A percentile compares a stretch with the other conserved stretches of the same genome.
Conservation (phyloP, 2,329 filamentous ascomycete genomes). For the Dactylella cylindrospora region DNA sequence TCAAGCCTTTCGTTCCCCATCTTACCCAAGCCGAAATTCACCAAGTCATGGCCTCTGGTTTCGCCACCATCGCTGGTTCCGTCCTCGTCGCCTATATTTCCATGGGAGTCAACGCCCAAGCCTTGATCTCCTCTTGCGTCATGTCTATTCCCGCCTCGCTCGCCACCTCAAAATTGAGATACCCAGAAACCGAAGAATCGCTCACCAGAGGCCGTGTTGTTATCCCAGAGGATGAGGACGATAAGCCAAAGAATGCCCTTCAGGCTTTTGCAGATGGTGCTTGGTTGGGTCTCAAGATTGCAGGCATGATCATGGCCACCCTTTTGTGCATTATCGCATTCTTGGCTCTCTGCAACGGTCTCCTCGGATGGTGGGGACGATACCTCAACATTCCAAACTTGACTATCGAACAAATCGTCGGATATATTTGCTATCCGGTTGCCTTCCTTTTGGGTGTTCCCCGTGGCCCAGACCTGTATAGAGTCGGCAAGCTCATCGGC, state of each 20-base stretch:
- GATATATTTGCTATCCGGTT: constrained; percentile 75
- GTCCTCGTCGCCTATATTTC: constrained; percentile 83
- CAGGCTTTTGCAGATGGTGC: constrained; percentile 83
- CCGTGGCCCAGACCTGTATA: constrained; percentile 65
- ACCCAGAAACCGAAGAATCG: constrained; percentile 82
- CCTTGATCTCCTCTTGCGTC: constrained; percentile 84
- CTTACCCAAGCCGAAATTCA: constrained; percentile 86
- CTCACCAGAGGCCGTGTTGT: constrained; percentile 79
- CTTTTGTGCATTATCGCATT: constrained; percentile 82
- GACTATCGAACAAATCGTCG: constrained; percentile 72
- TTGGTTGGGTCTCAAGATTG: constrained; percentile 84
- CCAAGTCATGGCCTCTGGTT: constrained; percentile 89
- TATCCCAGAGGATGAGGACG: constrained; percentile 71
- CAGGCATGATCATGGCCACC: constrained; percentile 75
- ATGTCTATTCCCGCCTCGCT: constrained; percentile 94
- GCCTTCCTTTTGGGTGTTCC: constrained; percentile 80
- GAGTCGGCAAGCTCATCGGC: constrained; percentile 76
- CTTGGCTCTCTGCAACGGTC: constrained; percentile 70
- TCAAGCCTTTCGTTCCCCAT: constrained; percentile 80
- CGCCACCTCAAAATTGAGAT: constrained; percentile 84
- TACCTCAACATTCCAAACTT: constrained; percentile 76
- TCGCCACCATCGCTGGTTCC: constrained; percentile 82
- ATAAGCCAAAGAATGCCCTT: constrained; percentile 75
- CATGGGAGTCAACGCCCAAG: constrained; percentile 80
- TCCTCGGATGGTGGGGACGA: constrained; percentile 79